A percentile compares a stretch with the other conserved stretches of the same genome.
These are phyloP conservation scores for Fusarium sp. DNA, from an alignment of 2,329 filamentous ascomycete species.

Conservation along the genomic window DNA sequence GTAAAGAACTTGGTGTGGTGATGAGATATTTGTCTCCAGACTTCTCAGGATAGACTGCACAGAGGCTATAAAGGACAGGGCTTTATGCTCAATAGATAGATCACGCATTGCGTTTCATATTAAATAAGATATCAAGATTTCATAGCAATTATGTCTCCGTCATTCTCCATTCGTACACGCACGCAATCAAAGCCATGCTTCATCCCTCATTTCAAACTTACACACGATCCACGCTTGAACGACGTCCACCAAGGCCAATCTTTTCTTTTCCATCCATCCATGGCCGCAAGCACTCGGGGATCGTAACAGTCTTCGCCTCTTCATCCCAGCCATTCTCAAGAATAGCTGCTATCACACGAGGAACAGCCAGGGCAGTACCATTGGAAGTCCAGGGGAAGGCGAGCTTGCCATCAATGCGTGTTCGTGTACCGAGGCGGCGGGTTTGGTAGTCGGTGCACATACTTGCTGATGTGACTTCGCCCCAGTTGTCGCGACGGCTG, in stretches of 20 bases:
- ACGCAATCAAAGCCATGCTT: constrained; percentile 7
- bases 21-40: neutral
- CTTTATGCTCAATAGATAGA: constrained; percentile 3
- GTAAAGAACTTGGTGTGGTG: constrained; percentile 24
- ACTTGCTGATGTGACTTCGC: constrained; percentile 90
- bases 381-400: constrained; percentile 91
- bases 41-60: neutral
- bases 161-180: constrained; percentile 22
- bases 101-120: constrained; percentile 15
- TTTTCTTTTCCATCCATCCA: constrained; percentile 84
- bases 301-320: constrained; percentile 68
- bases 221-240: constrained; percentile 44
- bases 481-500: constrained; percentile 78
- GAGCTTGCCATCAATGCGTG: constrained; percentile 66
- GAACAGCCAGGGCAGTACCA: constrained; percentile 91
- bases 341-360: constrained; percentile 86
- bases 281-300: constrained; percentile 81
- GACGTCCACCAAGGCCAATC: constrained; percentile 59
- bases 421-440: constrained; percentile 79
- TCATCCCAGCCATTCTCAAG: constrained; percentile 93
- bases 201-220: constrained; percentile 19
- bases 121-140: constrained; percentile 26
- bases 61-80: neutral
- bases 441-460: constrained; percentile 96
- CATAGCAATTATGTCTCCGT: constrained; percentile 12